These are phyloP conservation scores for Elsinoe australis DNA, from an alignment of 2,329 filamentous ascomycete species.

Conservation along the genomic window DNA sequence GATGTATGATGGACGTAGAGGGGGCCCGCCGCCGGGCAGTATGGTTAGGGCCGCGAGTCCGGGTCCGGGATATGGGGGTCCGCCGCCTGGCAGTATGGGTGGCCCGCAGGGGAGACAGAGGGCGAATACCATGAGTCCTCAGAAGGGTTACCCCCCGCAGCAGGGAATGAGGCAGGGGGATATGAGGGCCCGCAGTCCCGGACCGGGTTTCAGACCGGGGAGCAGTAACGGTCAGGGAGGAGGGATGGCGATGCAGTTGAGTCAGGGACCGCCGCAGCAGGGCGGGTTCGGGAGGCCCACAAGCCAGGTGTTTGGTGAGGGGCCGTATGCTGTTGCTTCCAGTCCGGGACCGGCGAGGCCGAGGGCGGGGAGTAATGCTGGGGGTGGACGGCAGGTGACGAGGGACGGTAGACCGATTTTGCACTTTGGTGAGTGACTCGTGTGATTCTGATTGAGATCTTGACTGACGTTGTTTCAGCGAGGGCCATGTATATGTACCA, in stretches of 20 bases:
- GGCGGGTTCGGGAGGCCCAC: slow-evolving; percentile 30
- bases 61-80: slow-evolving; percentile 37
- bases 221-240: slow-evolving; percentile 22
- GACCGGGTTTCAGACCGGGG: slow-evolving; percentile 5
- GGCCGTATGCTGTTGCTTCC: slow-evolving; percentile 22
- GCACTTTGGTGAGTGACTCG: slow-evolving; percentile 72
- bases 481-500: slow-evolving; percentile 91
- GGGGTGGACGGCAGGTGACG: slow-evolving; percentile 77
- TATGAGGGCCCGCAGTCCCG: slow-evolving; percentile 1
- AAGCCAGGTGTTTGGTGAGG: slow-evolving; percentile 38
- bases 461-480: slow-evolving; percentile 46
- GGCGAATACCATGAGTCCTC: slow-evolving; percentile 36
- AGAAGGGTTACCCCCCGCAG: slow-evolving; percentile 26
- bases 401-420: slow-evolving; percentile 79
- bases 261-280: slow-evolving; percentile 35
- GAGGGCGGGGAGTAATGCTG: slow-evolving; percentile 51
- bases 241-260: slow-evolving; percentile 41
- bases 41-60: slow-evolving; percentile 44
- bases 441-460: neutral
- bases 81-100: slow-evolving; percentile 26
- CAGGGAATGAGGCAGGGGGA: slow-evolving; percentile 24
- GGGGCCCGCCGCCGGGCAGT: slow-evolving; percentile 30
- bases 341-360: slow-evolving; percentile 23
- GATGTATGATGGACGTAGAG: slow-evolving; percentile 34
- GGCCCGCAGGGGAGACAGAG: slow-evolving; percentile 25